Evolutionary conservation across 225 moss, liverwort and hornwort species (phyloP), one percentile per base, ranked within the genome.

Genomic region (Physcomitrium patens): DNA sequence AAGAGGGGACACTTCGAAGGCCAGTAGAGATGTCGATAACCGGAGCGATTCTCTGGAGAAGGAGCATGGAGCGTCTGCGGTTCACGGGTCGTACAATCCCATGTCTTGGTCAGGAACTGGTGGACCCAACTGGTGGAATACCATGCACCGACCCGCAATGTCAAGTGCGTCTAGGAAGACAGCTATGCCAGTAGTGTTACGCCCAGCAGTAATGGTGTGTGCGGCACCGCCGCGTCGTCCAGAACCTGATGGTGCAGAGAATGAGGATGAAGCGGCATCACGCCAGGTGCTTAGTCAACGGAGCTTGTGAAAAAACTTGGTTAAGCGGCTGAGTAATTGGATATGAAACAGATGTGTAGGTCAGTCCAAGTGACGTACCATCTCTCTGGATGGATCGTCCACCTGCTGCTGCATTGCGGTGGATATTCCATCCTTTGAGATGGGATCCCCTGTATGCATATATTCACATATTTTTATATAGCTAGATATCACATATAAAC

Each of bases 271-370:
- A 81, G 85, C 85, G 64, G 87, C 90, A 48, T 79, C 87, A 37
- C 85, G 83, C 69, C 85, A 87, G 79, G 87, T 90, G 70, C 83
- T 90, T 58, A 90, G 87, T 77, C 90, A 90, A 84, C 83, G 87
- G 19, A 90, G 87, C 79, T 84, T 90, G 31, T 90, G 73, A 77
- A 68, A 16, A 15, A 17, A 15, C 7, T 23, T 79, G 63, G 58
- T 57, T 56, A 69, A 78, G 53, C 2, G 17, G 49, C 59, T 47
- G 73, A 76, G 73, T 73, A 55, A 65, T 67, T 37, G 62, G 46
- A 37, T 72, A 65, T 67, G 72, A 77, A 76, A 81, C 79, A 76
- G 80, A 76, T 70, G 87, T 76, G 74, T 81, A 82, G 80, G 71
- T 79, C 74, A 81, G 80, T 80, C 71, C 74, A 77, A 60, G 77